Evolutionary conservation across 2,329 filamentous ascomycete genomes (phyloP).

Genomic region (Neopestalotiopsis sp.): DNA sequence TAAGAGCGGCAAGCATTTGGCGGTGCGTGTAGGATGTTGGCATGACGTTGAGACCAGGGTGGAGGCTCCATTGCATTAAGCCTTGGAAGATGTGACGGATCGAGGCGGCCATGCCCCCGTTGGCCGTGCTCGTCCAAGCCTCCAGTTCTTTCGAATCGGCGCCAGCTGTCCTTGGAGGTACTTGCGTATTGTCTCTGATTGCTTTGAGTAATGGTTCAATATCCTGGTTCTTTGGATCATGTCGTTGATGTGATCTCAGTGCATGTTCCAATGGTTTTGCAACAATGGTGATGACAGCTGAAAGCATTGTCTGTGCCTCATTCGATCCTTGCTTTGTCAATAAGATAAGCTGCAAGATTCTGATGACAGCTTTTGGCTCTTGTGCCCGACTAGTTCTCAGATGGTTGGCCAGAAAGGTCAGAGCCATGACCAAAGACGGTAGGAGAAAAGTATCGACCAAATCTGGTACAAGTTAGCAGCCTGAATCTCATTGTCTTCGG

Average conservation of each 20-base stretch:
- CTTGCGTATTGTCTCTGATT: conserved; percentile 64
- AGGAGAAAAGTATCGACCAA: conserved; percentile 80
- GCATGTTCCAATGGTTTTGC: conserved; percentile 72
- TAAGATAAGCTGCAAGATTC: conserved; percentile 76
- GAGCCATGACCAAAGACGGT: conserved; percentile 77
- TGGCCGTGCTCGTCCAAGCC: conserved; percentile 64
- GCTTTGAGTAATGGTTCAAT: conserved; percentile 72
- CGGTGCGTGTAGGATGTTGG: conserved; percentile 75
- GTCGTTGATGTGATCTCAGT: conserved; percentile 69
- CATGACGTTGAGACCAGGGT: conserved; percentile 59
- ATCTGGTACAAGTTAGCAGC: conserved; percentile 49
- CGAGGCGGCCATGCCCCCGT: conserved; percentile 61
- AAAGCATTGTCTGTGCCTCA: conserved; percentile 74
- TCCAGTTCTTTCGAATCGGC: conserved; percentile 72
- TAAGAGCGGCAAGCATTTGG: conserved; percentile 66
- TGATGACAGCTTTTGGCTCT: conserved; percentile 72
- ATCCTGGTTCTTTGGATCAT: conserved; percentile 70
- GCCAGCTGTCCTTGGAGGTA: conserved; percentile 66
- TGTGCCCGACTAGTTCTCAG: conserved; percentile 69
- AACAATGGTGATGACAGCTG: conserved; percentile 73
- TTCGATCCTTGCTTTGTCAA: conserved; percentile 72
- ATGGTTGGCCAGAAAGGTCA: conserved; percentile 73
- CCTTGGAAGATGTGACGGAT: conserved; percentile 67
- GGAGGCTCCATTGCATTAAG: conserved; percentile 71
- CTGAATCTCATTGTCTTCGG: conserved; percentile 24